These are phyloP conservation scores for Fusarium coffeatum DNA, from an alignment of 2,329 filamentous ascomycete species.

Conservation along the genomic window DNA sequence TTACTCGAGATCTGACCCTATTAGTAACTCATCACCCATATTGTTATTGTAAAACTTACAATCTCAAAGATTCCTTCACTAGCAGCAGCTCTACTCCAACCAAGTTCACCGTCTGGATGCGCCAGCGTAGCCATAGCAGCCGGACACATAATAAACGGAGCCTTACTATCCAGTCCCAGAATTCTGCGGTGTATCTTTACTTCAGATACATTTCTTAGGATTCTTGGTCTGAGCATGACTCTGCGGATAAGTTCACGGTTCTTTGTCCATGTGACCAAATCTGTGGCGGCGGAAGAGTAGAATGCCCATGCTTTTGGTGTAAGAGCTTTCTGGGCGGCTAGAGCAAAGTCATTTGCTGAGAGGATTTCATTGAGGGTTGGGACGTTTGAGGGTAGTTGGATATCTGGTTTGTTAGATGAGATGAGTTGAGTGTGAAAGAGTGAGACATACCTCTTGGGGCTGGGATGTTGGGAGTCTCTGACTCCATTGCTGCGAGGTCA, in stretches of 20 bases:
- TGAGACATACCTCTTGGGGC: conserved; percentile 35
- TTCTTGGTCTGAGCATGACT: conserved; percentile 69
- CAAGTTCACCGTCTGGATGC: conserved; percentile 70
- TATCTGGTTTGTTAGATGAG: conserved; percentile 5
- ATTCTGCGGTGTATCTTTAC: conserved; percentile 65
- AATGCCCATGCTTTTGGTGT: conserved; percentile 76
- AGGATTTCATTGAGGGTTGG: conserved; percentile 42
- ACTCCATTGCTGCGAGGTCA: conserved; percentile 46
- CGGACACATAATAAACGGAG: conserved; percentile 73
- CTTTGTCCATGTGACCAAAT: conserved; percentile 64
- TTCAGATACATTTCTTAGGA: conserved; percentile 65
- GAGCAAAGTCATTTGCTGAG: conserved; percentile 66
- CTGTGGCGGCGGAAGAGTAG: conserved; percentile 74
- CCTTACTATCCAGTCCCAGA: conserved; percentile 60
- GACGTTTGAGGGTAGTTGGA: conserved; percentile 29
- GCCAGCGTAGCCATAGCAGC: conserved; percentile 73
- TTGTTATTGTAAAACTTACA: conserved; percentile 15
- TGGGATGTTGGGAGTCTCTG: conserved; percentile 43
- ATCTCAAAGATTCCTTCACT: conserved; percentile 47
- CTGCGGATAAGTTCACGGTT: conserved; percentile 66
- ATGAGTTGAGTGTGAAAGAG: neutral
- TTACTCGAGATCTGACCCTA: conserved; percentile 42
- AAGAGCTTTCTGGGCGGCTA: conserved; percentile 65
- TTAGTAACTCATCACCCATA: neutral
- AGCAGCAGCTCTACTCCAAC: conserved; percentile 46